Evolutionary conservation across 441 rosid genomes (phyloP).

Genomic region (Aquilaria agallochum): DNA sequence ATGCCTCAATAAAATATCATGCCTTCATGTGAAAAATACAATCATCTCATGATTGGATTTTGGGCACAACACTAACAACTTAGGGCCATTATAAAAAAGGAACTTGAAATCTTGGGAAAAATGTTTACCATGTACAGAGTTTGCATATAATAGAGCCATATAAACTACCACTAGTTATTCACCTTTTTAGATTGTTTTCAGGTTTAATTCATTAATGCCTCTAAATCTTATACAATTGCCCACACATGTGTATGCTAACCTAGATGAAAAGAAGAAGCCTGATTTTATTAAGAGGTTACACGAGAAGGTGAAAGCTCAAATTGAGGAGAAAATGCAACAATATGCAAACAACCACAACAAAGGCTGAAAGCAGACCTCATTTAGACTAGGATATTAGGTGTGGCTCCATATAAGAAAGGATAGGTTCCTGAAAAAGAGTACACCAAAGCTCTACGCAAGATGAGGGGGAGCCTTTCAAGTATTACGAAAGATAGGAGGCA

Average conservation of each 20-base stretch:
- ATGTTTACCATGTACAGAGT: not conserved
- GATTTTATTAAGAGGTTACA: not conserved
- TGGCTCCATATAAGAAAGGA: not conserved
- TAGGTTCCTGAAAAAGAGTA: not conserved
- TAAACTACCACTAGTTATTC: not conserved
- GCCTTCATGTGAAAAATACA: too few relatives aligned
- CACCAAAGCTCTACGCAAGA: not conserved
- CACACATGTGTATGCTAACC: not conserved
- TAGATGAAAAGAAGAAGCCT: not conserved
- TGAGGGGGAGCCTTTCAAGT: not conserved
- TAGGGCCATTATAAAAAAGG: not conserved
- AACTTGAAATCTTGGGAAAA: not conserved
- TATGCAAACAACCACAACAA: too few relatives aligned
- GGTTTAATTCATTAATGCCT: too few relatives aligned
- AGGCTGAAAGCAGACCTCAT: too few relatives aligned
- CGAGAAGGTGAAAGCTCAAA: not conserved
- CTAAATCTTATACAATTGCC: too few relatives aligned
- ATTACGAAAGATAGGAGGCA: not conserved
- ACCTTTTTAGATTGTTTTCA: not conserved
- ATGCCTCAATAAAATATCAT: too few relatives aligned
- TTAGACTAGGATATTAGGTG: not conserved
- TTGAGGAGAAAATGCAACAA: too few relatives aligned
- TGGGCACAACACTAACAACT: too few relatives aligned
- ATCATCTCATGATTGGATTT: too few relatives aligned
- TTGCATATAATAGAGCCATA: not conserved